phyloP scores from a whole-genome alignment of 139 green algal species.

The Tetradesmus obliquus region DNA sequence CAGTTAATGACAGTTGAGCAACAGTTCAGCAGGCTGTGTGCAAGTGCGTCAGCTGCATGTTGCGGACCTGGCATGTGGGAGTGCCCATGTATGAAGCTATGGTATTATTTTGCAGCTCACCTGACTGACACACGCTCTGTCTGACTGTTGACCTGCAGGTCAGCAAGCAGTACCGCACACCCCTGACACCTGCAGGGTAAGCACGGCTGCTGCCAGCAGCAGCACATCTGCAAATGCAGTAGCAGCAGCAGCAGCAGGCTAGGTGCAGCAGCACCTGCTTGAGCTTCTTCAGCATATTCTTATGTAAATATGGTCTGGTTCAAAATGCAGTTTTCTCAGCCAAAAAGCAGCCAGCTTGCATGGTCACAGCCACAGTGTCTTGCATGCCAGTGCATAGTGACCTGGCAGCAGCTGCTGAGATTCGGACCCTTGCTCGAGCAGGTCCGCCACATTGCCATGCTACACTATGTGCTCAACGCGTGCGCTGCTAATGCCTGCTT shows the following conservation, averaged over 20 bases:
- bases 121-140: not conserved
- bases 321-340: too few species aligned
- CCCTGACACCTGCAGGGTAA: slow-evolving; percentile 68
- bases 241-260: not conserved
- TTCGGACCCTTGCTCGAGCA: not conserved
- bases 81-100: too few species aligned
- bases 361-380: not conserved
- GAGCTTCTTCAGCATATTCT: too few species aligned
- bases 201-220: not conserved
- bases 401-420: not conserved
- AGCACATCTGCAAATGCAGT: not conserved
- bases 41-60: too few species aligned
- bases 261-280: too few species aligned
- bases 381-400: not conserved
- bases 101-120: too few species aligned
- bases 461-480: too few species aligned
- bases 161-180: slow-evolving; percentile 53
- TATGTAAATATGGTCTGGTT: too few species aligned
- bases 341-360: not conserved
- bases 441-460: not conserved
- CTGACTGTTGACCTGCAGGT: slow-evolving; percentile 34
- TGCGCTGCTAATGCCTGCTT: too few species aligned
- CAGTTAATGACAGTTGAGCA: too few species aligned
- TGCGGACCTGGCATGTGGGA: too few species aligned
- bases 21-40: too few species aligned